These are phyloP conservation scores for Pezicula carpinea DNA, from an alignment of 2,329 filamentous ascomycete species.

Conservation along the genomic window DNA sequence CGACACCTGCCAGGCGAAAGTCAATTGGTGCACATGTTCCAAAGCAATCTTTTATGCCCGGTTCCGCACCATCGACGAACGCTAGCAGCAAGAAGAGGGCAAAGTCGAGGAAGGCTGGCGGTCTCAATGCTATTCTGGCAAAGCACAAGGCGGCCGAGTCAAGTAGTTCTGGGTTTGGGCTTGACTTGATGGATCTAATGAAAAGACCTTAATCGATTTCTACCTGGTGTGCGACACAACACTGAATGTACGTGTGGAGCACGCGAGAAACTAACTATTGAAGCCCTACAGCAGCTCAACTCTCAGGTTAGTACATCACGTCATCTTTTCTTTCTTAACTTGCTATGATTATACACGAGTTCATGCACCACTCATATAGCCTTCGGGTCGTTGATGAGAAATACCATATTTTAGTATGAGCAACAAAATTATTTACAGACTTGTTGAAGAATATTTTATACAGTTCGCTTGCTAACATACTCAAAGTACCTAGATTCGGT, in stretches of 20 bases:
- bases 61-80: conserved; percentile 37
- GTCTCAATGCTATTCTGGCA: conserved; percentile 57
- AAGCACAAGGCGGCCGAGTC: conserved; percentile 19
- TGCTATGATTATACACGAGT: conserved; percentile 89
- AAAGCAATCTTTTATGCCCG: background rate
- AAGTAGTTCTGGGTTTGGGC: conserved; percentile 21
- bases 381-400: conserved; percentile 87
- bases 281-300: conserved; percentile 82
- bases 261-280: conserved; percentile 77
- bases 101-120: conserved; percentile 56
- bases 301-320: conserved; percentile 66
- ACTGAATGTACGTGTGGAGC: conserved; percentile 78
- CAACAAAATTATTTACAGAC: conserved; percentile 25
- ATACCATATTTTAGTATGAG: conserved; percentile 79
- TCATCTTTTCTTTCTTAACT: conserved; percentile 17
- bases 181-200: conserved; percentile 37
- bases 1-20: conserved; percentile 1
- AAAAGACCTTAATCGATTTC: conserved; percentile 21
- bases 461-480: background rate
- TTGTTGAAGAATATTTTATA: background rate
- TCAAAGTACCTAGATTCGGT: no score
- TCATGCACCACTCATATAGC: conserved; percentile 99
- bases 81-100: conserved; percentile 61
- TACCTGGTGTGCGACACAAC: conserved; percentile 71
- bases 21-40: background rate